Base-by-base conservation (phyloP, 2,329 filamentous ascomycete genomes). In the Penicillium sp. region DNA sequence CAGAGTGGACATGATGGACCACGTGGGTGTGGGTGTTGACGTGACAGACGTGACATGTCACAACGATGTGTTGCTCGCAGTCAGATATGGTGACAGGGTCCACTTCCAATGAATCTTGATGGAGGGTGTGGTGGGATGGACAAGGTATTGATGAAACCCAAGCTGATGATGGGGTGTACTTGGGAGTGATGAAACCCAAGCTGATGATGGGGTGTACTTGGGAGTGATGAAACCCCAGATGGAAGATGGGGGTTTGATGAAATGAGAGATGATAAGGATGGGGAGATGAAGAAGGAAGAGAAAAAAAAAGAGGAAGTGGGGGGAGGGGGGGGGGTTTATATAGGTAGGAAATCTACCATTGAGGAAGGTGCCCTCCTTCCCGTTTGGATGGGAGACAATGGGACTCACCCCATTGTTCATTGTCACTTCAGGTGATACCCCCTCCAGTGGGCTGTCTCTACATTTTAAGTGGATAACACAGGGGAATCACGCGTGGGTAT, bases 251-350 rank as follows among this genome's bases (percentile, higher is more conserved):
- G 12, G 21, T 3, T 40, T 15, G 35, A 40, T 29, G 17, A 19
- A 19, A 25, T 27, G 10, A 6, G 13, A 13, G 10, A 27, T 50
- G 2, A 27, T 12, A 6, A 19, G 8, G 7, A 40, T 21, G 33
- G 48, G 12, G n/a, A 21, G 48, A 19, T 40, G n/a, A 40, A 29
- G 48, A 40, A 50, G 35, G 12, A 27, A 40, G n/a, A 21, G 38
- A 19, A 29, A 38, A 3, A 12, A 50, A 4, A 19, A 6, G 1
- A 37, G 9, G 12, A 25, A 12, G 6, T 9, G 2, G 23, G 35
- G 23, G 12, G 10, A 7, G 35, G 8, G 17, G 48, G 35, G 8
- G 17, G 48, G 25, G 23, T 50, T 38, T 27, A 29, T 40, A 40
- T 25, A 37, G 15, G 17, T 49, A 12, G 21, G 21, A n/a, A 6